phyloP scores from a whole-genome alignment of 345 rosid species.

The Acer negundo region DNA sequence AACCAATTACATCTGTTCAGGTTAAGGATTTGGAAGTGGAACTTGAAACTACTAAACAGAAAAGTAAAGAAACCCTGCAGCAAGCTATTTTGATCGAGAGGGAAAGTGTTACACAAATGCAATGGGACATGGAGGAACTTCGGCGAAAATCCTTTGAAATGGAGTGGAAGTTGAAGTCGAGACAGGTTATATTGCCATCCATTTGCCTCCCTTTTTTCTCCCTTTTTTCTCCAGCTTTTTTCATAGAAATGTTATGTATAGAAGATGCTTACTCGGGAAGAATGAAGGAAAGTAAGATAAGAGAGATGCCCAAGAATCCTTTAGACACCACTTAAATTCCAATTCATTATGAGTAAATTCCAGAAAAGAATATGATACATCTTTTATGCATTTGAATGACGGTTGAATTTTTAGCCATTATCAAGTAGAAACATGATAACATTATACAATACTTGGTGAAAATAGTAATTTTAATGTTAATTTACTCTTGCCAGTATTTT shows the following conservation, averaged over 20 bases:
- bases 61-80: conserved; percentile 86
- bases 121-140: conserved; percentile 99
- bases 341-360: neutral
- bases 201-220: conserved; percentile 9
- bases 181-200: conserved; percentile 53
- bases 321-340: neutral
- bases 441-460: neutral
- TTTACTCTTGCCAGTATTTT: neutral
- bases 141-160: conserved; percentile 78
- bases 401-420: neutral
- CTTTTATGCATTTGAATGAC: neutral
- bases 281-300: neutral
- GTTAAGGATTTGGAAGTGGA: conserved; percentile 95
- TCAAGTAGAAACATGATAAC: neutral
- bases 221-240: neutral
- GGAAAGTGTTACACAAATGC: conserved; percentile 87
- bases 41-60: conserved; percentile 82
- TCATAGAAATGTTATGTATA: neutral
- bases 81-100: conserved; percentile 88
- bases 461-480: neutral
- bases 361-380: neutral
- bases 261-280: conserved; percentile 8
- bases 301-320: neutral
- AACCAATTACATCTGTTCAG: conserved; percentile 42
- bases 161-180: conserved; percentile 81